phyloP scores from a whole-genome alignment of 306 rosid species.

The Pachyrhizus erosus region DNA sequence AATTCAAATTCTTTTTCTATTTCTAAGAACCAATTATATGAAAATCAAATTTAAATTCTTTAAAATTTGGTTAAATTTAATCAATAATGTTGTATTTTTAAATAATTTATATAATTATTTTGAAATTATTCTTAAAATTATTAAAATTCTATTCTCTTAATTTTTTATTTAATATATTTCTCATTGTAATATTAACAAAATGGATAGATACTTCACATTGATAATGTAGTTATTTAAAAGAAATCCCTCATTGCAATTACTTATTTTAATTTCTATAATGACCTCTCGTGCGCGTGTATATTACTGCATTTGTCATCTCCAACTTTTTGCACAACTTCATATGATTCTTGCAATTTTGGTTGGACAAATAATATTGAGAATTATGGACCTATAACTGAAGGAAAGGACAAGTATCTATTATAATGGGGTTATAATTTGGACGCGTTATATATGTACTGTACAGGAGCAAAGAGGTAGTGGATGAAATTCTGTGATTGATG shows the following conservation, averaged over 20 bases:
- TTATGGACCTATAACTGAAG: background rate
- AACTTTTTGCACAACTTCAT: background rate
- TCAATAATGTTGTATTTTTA: no score
- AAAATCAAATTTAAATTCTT: no score
- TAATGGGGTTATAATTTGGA: constrained; percentile 25
- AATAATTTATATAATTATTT: no score
- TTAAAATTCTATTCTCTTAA: no score
- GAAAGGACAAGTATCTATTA: background rate
- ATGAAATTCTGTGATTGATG: constrained; percentile 37
- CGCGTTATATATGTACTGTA: background rate
- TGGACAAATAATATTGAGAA: background rate
- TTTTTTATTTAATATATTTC: background rate
- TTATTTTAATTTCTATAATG: background rate
- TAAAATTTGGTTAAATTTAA: no score
- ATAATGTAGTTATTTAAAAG: no score
- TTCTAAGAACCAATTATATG: no score
- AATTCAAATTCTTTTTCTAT: no score
- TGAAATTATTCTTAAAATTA: no score
- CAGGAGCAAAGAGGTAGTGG: constrained; percentile 13
- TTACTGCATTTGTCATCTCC: background rate
- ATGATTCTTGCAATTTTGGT: background rate
- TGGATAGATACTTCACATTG: no score
- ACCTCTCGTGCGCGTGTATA: background rate
- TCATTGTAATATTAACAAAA: no score
- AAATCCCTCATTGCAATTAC: background rate